phyloP scores from a whole-genome alignment of 441 rosid species.

The Gossypium lobatum region DNA sequence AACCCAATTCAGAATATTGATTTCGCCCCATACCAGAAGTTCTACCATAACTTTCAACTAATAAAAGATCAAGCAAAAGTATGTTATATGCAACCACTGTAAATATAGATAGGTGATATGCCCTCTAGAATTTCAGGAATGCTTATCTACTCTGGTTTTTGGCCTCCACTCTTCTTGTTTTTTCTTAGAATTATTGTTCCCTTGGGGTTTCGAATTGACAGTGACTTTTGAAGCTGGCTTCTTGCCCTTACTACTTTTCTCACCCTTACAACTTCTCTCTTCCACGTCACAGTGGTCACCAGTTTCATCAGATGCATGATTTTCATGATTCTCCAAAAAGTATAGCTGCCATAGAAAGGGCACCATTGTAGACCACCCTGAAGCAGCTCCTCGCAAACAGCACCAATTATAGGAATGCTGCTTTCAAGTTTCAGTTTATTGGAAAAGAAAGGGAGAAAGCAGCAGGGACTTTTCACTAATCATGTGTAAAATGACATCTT shows the following conservation, averaged over 20 bases:
- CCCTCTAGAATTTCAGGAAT: constrained; percentile 13
- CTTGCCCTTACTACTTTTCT: not conserved
- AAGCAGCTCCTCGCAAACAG: constrained; percentile 13
- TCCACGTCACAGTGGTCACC: not conserved
- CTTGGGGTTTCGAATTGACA: not conserved
- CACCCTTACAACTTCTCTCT: not conserved
- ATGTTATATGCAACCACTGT: not conserved
- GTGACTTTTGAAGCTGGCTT: not conserved
- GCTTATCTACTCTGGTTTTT: not conserved
- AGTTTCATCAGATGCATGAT: not conserved
- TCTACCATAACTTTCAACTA: not conserved
- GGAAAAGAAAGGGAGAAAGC: not conserved
- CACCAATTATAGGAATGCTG: not conserved
- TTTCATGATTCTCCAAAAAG: not conserved
- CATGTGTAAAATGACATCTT: not conserved
- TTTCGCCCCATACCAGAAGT: not conserved
- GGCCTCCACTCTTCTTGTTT: constrained; percentile 10
- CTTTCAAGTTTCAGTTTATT: constrained; percentile 10
- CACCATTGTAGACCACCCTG: constrained; percentile 18
- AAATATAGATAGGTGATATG: not conserved
- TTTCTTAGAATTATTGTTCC: constrained; percentile 16
- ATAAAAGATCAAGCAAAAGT: not conserved
- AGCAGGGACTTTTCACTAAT: not conserved
- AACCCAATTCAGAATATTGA: not conserved
- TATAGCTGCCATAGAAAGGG: constrained; percentile 12